Percentiles rank a stretch among this genome's conserved stretches.
phyloP scores from a whole-genome alignment of 768 basidiomycete species.

The Lactarius hengduanensis region DNA sequence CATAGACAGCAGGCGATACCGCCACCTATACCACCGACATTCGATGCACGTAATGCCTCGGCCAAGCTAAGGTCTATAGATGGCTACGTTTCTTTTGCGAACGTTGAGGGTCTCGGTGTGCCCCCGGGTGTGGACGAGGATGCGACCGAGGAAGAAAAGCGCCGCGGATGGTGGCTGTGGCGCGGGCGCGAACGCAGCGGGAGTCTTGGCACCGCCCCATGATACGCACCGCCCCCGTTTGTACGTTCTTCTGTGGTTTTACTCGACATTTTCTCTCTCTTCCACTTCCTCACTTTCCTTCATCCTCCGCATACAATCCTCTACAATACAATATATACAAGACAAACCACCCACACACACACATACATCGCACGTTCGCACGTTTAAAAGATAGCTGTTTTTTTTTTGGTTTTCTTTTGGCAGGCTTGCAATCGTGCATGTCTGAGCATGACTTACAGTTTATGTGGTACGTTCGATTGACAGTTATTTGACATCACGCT shows the following conservation, averaged over 20 bases:
- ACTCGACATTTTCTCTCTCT: not conserved
- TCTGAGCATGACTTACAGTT: conserved; percentile 2
- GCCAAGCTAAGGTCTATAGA: conserved; percentile 53
- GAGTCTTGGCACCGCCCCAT: conserved; percentile 8
- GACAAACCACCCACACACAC: conserved; percentile 1
- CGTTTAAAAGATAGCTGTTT: conserved; percentile 12
- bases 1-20: conserved; percentile 28
- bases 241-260: not conserved
- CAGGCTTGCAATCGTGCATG: conserved; percentile 1
- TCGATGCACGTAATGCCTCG: conserved; percentile 64
- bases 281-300: not conserved
- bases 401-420: not conserved
- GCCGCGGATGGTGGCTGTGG: conserved; percentile 24
- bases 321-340: conserved; percentile 9
- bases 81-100: conserved; percentile 68
- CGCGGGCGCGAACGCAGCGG: conserved; percentile 19
- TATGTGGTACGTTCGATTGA: conserved; percentile 4
- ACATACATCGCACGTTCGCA: conserved; percentile 1
- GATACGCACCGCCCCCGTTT: not conserved
- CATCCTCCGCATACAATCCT: not conserved
- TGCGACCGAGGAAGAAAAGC: conserved; percentile 11
- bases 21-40: conserved; percentile 39
- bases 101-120: conserved; percentile 62
- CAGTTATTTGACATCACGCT: not conserved
- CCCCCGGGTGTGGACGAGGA: conserved; percentile 50